Conservation (phyloP, 1,139 yeast species). For the Pneumocystis murina region DNA sequence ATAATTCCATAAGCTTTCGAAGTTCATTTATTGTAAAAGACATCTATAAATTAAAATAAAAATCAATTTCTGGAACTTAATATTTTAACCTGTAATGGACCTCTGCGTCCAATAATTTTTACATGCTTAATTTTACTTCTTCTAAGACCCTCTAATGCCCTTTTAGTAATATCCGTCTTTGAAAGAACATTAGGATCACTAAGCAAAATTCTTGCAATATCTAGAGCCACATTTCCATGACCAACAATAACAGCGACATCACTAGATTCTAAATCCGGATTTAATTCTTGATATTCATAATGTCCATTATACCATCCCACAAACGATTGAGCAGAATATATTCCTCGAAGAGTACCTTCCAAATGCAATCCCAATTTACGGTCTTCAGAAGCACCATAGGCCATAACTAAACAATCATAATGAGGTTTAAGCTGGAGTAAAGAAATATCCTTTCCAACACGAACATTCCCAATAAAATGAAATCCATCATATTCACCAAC, state of each 20-base stretch:
- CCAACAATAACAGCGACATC: conserved; percentile 72
- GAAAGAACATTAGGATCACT: conserved; percentile 36
- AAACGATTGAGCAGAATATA: conserved; percentile 70
- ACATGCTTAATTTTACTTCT: conserved; percentile 45
- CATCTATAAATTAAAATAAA: conserved; percentile 34
- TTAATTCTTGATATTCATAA: conserved; percentile 38
- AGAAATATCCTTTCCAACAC: conserved; percentile 37
- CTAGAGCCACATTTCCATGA: conserved; percentile 95
- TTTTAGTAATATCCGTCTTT: conserved; percentile 55
- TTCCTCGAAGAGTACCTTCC: conserved; percentile 37
- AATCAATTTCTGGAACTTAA: neutral
- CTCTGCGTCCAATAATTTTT: conserved; percentile 71
- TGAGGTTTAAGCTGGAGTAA: conserved; percentile 35
- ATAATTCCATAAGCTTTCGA: conserved; percentile 61
- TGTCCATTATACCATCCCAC: conserved; percentile 96
- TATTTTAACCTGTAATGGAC: conserved; percentile 30
- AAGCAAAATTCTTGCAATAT: conserved; percentile 65
- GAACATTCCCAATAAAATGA: conserved; percentile 64
- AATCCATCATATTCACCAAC: conserved; percentile 36
- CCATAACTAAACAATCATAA: conserved; percentile 60
- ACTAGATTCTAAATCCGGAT: conserved; percentile 44
- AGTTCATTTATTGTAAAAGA: conserved; percentile 89
- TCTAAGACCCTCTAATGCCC: conserved; percentile 42
- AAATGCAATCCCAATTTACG: conserved; percentile 47
- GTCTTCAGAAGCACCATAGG: conserved; percentile 72